Conservation (phyloP, 768 basidiomycete species). For the Trametes villosa region DNA sequence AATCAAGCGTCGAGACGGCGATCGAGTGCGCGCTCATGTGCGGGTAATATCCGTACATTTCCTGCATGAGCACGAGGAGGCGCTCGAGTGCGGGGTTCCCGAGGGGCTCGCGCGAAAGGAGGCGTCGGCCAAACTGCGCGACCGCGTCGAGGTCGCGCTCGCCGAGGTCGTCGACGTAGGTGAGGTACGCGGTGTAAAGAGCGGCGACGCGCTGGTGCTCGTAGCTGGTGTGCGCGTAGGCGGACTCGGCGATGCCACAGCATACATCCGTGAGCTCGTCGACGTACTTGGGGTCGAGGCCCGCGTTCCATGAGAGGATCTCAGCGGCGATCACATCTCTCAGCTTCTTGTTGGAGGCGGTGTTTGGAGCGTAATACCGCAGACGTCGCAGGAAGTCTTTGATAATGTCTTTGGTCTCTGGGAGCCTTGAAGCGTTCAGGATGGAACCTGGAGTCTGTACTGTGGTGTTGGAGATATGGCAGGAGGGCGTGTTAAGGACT, state of each 20-base stretch:
- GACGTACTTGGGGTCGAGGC: background rate
- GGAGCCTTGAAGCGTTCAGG: background rate
- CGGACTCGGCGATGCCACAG: slow-evolving; percentile 14
- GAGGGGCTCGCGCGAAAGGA: slow-evolving; percentile 36
- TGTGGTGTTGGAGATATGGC: background rate
- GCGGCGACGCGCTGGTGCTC: slow-evolving; percentile 41
- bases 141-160: slow-evolving; percentile 30
- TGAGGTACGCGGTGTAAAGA: slow-evolving; percentile 44
- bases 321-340: background rate
- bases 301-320: slow-evolving; percentile 3
- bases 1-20: slow-evolving; percentile 32
- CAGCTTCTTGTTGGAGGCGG: background rate
- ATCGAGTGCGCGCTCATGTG: slow-evolving; percentile 41
- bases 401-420: background rate
- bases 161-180: slow-evolving; percentile 43
- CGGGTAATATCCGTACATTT: slow-evolving; percentile 35
- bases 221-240: slow-evolving; percentile 20
- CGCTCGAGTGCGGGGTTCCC: slow-evolving; percentile 37
- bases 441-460: background rate
- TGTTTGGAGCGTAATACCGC: background rate
- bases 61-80: slow-evolving; percentile 39
- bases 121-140: slow-evolving; percentile 40
- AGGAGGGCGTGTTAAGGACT: too few species aligned
- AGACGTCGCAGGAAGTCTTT: background rate
- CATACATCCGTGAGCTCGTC: background rate